Conservation (phyloP, 164 flowering plant species). For the Taxillus chinensis region DNA sequence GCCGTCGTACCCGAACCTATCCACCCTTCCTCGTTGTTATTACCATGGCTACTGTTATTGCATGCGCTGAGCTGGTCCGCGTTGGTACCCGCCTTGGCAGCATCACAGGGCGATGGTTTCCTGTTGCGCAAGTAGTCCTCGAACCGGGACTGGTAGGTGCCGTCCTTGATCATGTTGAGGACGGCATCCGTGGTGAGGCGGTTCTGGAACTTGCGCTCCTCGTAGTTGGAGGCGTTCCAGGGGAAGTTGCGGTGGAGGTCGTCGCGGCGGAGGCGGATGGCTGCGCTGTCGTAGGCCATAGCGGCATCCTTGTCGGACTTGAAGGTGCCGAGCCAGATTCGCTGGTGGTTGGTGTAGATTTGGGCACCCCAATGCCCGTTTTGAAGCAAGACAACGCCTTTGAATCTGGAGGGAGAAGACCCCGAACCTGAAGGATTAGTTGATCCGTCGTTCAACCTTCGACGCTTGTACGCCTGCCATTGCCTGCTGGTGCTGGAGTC, state of each 20-base stretch:
- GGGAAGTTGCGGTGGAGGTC: constrained; percentile 47
- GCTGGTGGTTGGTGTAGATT: constrained; percentile 46
- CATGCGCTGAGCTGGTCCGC: background rate
- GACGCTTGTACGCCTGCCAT: constrained; percentile 10
- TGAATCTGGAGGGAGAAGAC: constrained; percentile 21
- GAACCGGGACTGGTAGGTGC: constrained; percentile 39
- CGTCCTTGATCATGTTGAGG: constrained; percentile 54
- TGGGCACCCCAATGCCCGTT: constrained; percentile 71
- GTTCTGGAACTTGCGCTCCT: constrained; percentile 39
- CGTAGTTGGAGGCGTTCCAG: constrained; percentile 18
- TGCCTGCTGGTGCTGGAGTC: constrained; percentile 22
- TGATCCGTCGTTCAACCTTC: constrained; percentile 1
- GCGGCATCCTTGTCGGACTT: constrained; percentile 52
- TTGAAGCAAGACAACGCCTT: constrained; percentile 54
- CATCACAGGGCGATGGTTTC: background rate
- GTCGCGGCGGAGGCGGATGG: constrained; percentile 34
- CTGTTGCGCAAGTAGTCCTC: constrained; percentile 15
- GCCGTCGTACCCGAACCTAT: constrained; percentile 6
- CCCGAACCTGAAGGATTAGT: background rate
- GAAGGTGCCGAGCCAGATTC: constrained; percentile 70
- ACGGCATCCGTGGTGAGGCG: constrained; percentile 20
- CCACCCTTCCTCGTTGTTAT: background rate
- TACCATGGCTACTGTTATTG: background rate
- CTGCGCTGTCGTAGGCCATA: constrained; percentile 59
- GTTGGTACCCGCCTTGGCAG: background rate